phyloP scores from a whole-genome alignment of 768 basidiomycete species.

The Rhizopogon sp. region DNA sequence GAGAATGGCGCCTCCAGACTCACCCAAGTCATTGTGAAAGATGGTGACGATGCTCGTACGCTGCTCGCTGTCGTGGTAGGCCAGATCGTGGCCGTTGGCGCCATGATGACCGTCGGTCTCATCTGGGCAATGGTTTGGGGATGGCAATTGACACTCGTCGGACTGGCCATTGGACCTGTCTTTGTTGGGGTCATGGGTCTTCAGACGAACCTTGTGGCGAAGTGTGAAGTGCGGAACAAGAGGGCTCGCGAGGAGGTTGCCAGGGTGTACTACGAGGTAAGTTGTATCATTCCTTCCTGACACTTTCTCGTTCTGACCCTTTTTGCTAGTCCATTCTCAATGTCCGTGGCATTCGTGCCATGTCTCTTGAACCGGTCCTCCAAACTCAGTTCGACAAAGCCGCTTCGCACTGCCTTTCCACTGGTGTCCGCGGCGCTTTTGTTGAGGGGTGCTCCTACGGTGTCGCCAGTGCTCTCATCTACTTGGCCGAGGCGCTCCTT shows the following conservation, averaged over 20 bases:
- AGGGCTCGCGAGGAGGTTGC: constrained; percentile 81
- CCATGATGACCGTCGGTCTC: constrained; percentile 82
- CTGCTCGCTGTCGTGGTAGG: constrained; percentile 70
- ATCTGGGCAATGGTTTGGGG: constrained; percentile 85
- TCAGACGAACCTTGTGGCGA: constrained; percentile 67
- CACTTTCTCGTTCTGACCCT: neutral
- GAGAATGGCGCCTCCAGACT: constrained; percentile 56
- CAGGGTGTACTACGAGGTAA: constrained; percentile 78
- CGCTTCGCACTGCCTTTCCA: constrained; percentile 51
- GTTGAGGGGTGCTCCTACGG: constrained; percentile 83
- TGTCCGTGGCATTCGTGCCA: constrained; percentile 80
- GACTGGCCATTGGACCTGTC: constrained; percentile 80
- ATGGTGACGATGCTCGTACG: constrained; percentile 81
- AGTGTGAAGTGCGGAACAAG: constrained; percentile 78
- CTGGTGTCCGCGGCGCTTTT: constrained; percentile 79
- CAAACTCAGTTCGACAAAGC: constrained; percentile 62
- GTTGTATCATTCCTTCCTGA: constrained; percentile 20
- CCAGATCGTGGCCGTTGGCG: constrained; percentile 64
- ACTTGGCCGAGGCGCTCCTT: too few relatives aligned
- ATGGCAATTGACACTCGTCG: constrained; percentile 92
- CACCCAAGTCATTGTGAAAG: constrained; percentile 77
- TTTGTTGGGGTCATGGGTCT: constrained; percentile 72
- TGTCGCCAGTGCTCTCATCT: too few relatives aligned
- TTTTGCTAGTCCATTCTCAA: constrained; percentile 63
- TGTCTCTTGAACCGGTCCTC: constrained; percentile 78